phyloP scores from a whole-genome alignment of 495 filamentous ascomycete genomes.

The Penicillium paradoxum region DNA sequence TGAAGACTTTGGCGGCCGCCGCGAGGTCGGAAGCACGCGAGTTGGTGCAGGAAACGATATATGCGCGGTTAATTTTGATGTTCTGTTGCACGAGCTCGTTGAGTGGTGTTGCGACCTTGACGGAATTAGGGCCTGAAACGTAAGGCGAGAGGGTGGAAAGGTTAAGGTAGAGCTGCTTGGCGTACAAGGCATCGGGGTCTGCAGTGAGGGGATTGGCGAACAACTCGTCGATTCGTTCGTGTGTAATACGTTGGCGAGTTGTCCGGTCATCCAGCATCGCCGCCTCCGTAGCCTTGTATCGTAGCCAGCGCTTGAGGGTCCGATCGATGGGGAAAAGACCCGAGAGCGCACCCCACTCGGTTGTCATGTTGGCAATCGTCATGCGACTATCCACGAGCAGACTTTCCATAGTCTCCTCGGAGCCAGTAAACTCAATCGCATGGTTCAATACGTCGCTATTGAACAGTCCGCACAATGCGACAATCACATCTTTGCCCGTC shows the following conservation, averaged over 20 bases:
- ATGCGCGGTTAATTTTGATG: conserved; percentile 80
- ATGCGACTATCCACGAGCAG: conserved; percentile 73
- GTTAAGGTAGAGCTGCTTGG: conserved; percentile 73
- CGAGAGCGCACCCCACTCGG: conserved; percentile 85
- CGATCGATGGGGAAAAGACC: conserved; percentile 82
- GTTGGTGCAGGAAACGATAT: conserved; percentile 92
- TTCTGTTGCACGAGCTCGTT: conserved; percentile 56
- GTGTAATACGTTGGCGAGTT: conserved; percentile 53
- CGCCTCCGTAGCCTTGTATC: conserved; percentile 65
- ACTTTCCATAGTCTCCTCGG: conserved; percentile 69
- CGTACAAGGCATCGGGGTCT: conserved; percentile 74
- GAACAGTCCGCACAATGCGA: conserved; percentile 83
- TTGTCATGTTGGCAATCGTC: conserved; percentile 92
- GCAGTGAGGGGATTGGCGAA: conserved; percentile 61
- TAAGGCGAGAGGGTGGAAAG: conserved; percentile 81
- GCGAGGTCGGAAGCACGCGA: conserved; percentile 75
- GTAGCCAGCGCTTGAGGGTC: conserved; percentile 69
- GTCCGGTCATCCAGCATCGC: conserved; percentile 37
- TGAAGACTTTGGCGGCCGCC: conserved; percentile 82
- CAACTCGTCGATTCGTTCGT: conserved; percentile 66
- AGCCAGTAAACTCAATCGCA: conserved; percentile 82
- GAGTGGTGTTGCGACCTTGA: conserved; percentile 77
- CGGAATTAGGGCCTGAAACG: conserved; percentile 86
- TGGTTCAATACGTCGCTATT: conserved; percentile 91
- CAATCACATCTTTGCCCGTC: conserved; percentile 92